Evolutionary conservation across 805 yeast species (phyloP).

Genomic region (Kluyveromyces dobzhanskii): DNA sequence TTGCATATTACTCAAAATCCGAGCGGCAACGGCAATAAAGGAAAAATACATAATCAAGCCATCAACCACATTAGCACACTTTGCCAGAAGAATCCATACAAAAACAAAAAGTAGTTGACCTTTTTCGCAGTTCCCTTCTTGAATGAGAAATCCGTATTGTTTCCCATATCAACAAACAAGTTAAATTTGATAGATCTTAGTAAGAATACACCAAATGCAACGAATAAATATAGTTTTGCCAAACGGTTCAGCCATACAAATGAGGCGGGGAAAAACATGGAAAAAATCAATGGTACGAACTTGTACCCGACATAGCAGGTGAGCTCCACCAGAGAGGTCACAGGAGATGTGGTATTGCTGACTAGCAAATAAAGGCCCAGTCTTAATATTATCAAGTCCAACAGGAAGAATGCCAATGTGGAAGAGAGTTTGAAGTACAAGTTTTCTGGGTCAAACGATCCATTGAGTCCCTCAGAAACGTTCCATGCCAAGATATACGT

Average conservation of each 20-base stretch:
- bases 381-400: slow-evolving; percentile 70
- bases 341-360: slow-evolving; percentile 17
- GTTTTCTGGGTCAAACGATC: slow-evolving; percentile 87
- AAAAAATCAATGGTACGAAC: slow-evolving; percentile 69
- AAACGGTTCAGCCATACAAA: slow-evolving; percentile 34
- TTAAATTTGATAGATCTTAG: slow-evolving; percentile 46
- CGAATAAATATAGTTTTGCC: slow-evolving; percentile 41
- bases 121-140: slow-evolving; percentile 63
- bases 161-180: slow-evolving; percentile 35
- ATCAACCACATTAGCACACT: slow-evolving; percentile 67
- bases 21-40: too few species aligned
- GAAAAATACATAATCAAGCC: too few species aligned
- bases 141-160: slow-evolving; percentile 39
- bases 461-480: slow-evolving; percentile 73
- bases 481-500: slow-evolving; percentile 84
- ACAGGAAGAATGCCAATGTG: slow-evolving; percentile 69
- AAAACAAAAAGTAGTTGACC: slow-evolving; percentile 78
- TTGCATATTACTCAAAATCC: too few species aligned
- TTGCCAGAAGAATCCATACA: slow-evolving; percentile 79
- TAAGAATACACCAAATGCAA: slow-evolving; percentile 56
- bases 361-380: slow-evolving; percentile 72
- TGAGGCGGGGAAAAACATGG: slow-evolving; percentile 44
- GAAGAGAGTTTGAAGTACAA: slow-evolving; percentile 82
- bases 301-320: slow-evolving; percentile 90
- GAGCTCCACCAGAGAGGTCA: slow-evolving; percentile 63